These are phyloP conservation scores for Salvia sclarea DNA, from an alignment of 305 asterid genomes.

Conservation along the genomic window DNA sequence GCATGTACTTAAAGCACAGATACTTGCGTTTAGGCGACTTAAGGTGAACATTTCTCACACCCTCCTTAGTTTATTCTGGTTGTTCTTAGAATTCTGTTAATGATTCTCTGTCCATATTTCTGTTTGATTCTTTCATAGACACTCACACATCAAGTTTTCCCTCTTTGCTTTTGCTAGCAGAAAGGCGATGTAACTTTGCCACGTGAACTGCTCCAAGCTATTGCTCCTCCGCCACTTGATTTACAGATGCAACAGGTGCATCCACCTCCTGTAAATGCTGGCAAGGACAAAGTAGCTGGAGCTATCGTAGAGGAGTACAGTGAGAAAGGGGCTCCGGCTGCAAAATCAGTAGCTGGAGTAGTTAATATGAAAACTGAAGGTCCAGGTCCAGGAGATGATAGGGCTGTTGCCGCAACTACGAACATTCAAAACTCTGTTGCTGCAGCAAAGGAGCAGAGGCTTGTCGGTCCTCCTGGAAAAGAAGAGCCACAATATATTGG, in stretches of 20 bases:
- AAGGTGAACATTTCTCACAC: slow-evolving; percentile 56
- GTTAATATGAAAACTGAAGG: slow-evolving; percentile 54
- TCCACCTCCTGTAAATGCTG: slow-evolving; percentile 49
- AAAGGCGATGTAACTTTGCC: slow-evolving; percentile 93
- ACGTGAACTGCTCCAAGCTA: slow-evolving; percentile 85
- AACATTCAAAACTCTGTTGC: slow-evolving; percentile 44
- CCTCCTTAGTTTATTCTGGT: slow-evolving; percentile 24
- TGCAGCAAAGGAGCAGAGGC: slow-evolving; percentile 56
- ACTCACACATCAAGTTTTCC: slow-evolving; percentile 21
- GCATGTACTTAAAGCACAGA: slow-evolving; percentile 94
- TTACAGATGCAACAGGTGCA: slow-evolving; percentile 53
- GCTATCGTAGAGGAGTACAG: slow-evolving; percentile 53
- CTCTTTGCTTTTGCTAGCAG: slow-evolving; percentile 50
- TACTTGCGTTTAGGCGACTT: slow-evolving; percentile 93
- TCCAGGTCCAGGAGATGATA: slow-evolving; percentile 51
- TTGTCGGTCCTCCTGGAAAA: slow-evolving; percentile 57
- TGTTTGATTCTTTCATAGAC: slow-evolving; percentile 28
- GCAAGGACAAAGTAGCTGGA: slow-evolving; percentile 57
- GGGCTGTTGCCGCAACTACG: slow-evolving; percentile 42
- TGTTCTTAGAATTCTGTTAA: slow-evolving; percentile 15
- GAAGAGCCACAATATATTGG: slow-evolving; percentile 65
- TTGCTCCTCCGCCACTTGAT: slow-evolving; percentile 86
- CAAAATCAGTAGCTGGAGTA: slow-evolving; percentile 45
- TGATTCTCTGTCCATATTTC: slow-evolving; percentile 9
- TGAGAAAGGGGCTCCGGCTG: slow-evolving; percentile 61